Base-by-base conservation (phyloP, 768 basidiomycete species). In the Leucosporidium yakuticum region DNA sequence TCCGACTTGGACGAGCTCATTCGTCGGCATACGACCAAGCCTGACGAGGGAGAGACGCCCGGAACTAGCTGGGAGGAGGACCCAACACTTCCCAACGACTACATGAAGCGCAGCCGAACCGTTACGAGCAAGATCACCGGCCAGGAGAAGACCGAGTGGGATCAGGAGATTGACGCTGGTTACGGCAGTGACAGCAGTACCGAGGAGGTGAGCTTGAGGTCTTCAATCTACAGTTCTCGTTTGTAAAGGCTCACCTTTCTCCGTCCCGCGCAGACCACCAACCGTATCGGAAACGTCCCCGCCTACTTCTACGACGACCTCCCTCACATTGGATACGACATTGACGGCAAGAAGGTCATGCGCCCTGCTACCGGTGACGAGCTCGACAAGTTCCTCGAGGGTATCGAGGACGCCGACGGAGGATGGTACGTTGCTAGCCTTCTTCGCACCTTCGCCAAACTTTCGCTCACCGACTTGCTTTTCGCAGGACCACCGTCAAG, bases 251-350 rank as follows among this genome's bases (percentile, higher is more conserved):
- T 56, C 7, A 21, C 32, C 63, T 27, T 34, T 56, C 29, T 66
- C 70, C n/a, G n/a, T 29, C 67, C 31, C 54, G 55, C 62, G 5
- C 73, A 98, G 93, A 85, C 86, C 63, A 90, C 89, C n/a, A 98
- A 96, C 77, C 90, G 94, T 68, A 86, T 96, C 73, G 96, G 96
- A 62, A 84, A 95, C 79, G 82, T 99, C 69, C 96, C 96, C 56
- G 88, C 89, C 84, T 93, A 99, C 76, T 99, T 95, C 93, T 99
- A 99, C 79, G 96, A 98, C 78, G 94, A 98, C 81, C 82, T 99
- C 73, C 96, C 96, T n/a, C 96, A 99, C 79, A 85, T 99, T 77
- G 96, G 96, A 56, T 99, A 99, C 80, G 86, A 92, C 79, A 87
- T 98, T 74, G 85, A 93, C 77, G 96, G 96, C 63, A 95, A 91